phyloP scores from a whole-genome alignment of 2,329 filamentous ascomycete species.

The Teratosphaeriaceae sp. region DNA sequence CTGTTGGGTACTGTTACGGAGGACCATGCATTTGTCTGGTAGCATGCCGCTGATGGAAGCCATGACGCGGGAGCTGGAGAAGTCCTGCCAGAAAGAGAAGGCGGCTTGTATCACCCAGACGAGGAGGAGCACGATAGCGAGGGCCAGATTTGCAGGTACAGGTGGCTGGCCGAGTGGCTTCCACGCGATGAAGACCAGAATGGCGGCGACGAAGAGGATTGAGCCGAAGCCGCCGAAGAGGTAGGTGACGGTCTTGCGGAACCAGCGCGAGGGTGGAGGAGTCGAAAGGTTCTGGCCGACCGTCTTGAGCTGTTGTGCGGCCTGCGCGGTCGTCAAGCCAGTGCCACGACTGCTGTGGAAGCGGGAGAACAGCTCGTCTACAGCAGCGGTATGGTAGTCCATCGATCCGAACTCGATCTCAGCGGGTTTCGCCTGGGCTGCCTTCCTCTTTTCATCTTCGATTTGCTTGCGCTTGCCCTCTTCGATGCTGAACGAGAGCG shows the following conservation, averaged over 20 bases:
- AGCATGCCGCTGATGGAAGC: slow-evolving; percentile 73
- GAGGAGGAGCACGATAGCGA: slow-evolving; percentile 64
- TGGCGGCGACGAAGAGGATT: slow-evolving; percentile 59
- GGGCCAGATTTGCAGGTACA: slow-evolving; percentile 60
- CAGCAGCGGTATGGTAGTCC: slow-evolving; percentile 60
- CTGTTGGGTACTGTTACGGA: slow-evolving; percentile 51
- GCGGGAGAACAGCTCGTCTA: slow-evolving; percentile 53
- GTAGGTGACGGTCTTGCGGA: slow-evolving; percentile 57
- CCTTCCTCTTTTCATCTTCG: slow-evolving; percentile 16
- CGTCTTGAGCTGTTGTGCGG: slow-evolving; percentile 47
- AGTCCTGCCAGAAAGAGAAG: slow-evolving; percentile 60
- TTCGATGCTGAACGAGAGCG: slow-evolving; percentile 39
- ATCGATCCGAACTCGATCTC: slow-evolving; percentile 38
- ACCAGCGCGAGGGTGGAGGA: slow-evolving; percentile 54
- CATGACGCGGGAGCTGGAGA: slow-evolving; percentile 72
- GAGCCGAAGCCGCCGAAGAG: slow-evolving; percentile 73
- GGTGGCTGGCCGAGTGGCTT: slow-evolving; percentile 59
- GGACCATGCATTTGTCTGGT: slow-evolving; percentile 62
- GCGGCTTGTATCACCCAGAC: slow-evolving; percentile 57
- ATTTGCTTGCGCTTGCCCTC: slow-evolving; percentile 24
- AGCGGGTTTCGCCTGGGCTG: slow-evolving; percentile 20
- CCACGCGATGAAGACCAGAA: slow-evolving; percentile 73
- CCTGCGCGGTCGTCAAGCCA: slow-evolving; percentile 56
- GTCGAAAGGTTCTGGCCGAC: slow-evolving; percentile 63
- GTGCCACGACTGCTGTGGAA: slow-evolving; percentile 50